Evolutionary conservation across 768 basidiomycete species (phyloP), one percentile per base, ranked within the genome.

Genomic region (Pleurotus giganteus): DNA sequence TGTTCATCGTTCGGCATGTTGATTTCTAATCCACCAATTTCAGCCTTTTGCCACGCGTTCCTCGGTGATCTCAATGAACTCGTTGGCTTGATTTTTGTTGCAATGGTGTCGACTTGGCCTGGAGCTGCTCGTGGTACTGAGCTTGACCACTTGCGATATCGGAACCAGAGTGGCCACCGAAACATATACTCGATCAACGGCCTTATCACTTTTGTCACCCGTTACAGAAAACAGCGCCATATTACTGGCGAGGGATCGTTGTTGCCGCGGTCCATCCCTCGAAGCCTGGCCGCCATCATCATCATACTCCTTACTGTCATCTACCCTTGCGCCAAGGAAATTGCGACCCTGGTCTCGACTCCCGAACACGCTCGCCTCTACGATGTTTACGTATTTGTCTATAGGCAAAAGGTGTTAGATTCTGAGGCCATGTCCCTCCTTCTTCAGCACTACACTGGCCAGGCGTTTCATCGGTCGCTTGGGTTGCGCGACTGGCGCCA

Each of bases 111-210:
- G 2, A 60, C 54, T 0, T 65, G 63, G 61, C 59, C 54, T 2
- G 63, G 64, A 0, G 58, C 57, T 0, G 55, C 61, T 1, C 7
- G 56, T 0, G 63, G 61, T 1, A 61, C 54, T 0, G 63, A 65
- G 36, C 53, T 59, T 6, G 50, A 65, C 1, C 53, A 60, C 19
- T 23, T 65, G 2, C 23, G 47, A 13, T 57, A 57, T 4, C 27
- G 53, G 5, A 44, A 63, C 7, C 21, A 53, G 9, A 2, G 32
- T 2, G 57, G 53, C 0, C 32, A 42, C 0, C 39, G 47, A 2
- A 55, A 59, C 4, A 19, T 65, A 0, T 64, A 57, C 17, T 36
- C 62, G 4, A 55, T 64, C 4, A 64, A 65, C 2, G 60, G 64
- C 2, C 24, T 50, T 0, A 21, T 64, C 4, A 31, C 50, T 0